Conservation (phyloP, 495 filamentous ascomycete species). For the Chaetomium fimeti region DNA sequence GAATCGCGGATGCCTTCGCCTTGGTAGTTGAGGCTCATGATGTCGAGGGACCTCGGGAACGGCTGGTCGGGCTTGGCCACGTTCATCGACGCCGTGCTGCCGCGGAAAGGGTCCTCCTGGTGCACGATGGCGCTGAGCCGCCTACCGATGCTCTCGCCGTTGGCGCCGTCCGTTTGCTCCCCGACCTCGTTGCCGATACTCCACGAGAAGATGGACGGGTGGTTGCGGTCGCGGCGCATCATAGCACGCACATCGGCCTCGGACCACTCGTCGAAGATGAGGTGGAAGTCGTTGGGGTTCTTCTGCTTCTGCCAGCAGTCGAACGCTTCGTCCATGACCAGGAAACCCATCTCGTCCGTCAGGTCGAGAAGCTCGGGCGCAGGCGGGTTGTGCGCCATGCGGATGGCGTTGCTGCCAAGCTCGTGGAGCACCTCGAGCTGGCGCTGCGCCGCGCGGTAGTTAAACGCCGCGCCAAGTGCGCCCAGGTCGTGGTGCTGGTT, state of each 20-base stretch:
- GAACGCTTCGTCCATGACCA: conserved; percentile 56
- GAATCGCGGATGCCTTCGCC: conserved; percentile 45
- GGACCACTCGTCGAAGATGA: conserved; percentile 49
- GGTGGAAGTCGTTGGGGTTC: conserved; percentile 47
- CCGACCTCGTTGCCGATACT: conserved; percentile 50
- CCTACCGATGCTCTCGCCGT: conserved; percentile 33
- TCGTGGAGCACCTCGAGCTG: conserved; percentile 48
- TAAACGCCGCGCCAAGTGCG: conserved; percentile 49
- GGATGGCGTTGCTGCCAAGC: conserved; percentile 50
- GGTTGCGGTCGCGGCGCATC: conserved; percentile 50
- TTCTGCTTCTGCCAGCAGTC: conserved; percentile 46
- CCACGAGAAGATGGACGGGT: conserved; percentile 52
- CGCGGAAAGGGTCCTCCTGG: conserved; percentile 44
- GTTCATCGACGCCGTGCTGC: conserved; percentile 43
- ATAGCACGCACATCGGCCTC: conserved; percentile 48
- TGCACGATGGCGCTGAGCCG: conserved; percentile 37
- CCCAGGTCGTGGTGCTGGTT: conserved; percentile 52
- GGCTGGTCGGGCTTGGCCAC: conserved; percentile 32
- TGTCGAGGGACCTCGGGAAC: conserved; percentile 41
- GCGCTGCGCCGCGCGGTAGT: conserved; percentile 44
- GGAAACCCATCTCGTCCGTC: conserved; percentile 55
- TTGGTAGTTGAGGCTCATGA: conserved; percentile 51
- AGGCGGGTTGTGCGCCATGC: conserved; percentile 51
- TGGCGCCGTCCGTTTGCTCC: conserved; percentile 39
- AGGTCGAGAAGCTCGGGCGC: conserved; percentile 56